Conservation (phyloP, 805 yeast species). For the Candida chauliodis region DNA sequence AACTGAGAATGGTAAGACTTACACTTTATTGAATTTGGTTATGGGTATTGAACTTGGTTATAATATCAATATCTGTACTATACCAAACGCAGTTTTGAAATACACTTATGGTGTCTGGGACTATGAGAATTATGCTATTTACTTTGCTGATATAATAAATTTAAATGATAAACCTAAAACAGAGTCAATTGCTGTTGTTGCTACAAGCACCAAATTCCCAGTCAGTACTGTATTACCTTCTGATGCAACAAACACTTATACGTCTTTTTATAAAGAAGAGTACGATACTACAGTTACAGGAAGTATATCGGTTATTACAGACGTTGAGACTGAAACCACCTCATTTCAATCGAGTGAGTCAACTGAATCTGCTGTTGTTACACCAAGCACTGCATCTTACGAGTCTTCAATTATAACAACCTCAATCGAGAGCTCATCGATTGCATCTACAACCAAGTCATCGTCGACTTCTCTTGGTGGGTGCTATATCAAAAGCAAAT, state of each 20-base stretch:
- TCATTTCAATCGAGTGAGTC: background rate
- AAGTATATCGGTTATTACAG: background rate
- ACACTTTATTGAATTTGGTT: conserved; percentile 11
- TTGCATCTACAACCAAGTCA: too few relatives aligned
- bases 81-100: conserved; percentile 17
- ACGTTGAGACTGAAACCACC: background rate
- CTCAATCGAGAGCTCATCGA: too few relatives aligned
- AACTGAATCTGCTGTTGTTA: background rate
- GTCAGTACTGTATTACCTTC: conserved; percentile 14
- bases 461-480: too few relatives aligned
- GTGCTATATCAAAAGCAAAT: too few relatives aligned
- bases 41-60: conserved; percentile 12
- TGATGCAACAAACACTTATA: conserved; percentile 11
- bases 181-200: conserved; percentile 8
- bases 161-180: conserved; percentile 1
- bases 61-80: conserved; percentile 12
- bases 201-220: conserved; percentile 10
- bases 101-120: conserved; percentile 17
- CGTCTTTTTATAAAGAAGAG: conserved; percentile 9
- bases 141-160: conserved; percentile 13
- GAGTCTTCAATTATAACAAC: too few relatives aligned
- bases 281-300: conserved; percentile 6
- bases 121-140: conserved; percentile 13
- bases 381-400: background rate
- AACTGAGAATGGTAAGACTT: conserved; percentile 10